Evolutionary conservation across 1,284 basidiomycete species (phyloP).

Genomic region (Phlebopus sp.): DNA sequence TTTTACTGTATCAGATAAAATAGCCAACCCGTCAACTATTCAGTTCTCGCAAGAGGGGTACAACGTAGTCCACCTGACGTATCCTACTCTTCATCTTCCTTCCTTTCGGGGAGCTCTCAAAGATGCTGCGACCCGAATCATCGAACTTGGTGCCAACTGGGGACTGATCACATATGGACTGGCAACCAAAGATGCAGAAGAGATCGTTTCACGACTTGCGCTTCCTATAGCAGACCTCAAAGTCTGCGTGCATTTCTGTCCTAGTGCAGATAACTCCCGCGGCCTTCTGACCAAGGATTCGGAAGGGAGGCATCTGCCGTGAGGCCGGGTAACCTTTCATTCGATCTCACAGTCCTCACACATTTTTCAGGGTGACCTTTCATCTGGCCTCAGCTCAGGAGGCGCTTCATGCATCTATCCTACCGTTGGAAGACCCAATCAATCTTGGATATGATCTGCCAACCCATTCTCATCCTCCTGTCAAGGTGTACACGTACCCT

Average conservation of each 20-base stretch:
- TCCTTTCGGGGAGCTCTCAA: conserved; percentile 21
- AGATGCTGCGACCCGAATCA: conserved; percentile 15
- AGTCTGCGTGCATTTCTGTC: conserved; percentile 40
- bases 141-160: conserved; percentile 24
- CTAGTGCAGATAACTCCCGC: conserved; percentile 25
- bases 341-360: background rate
- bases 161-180: conserved; percentile 42
- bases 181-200: conserved; percentile 19
- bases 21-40: background rate
- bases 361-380: conserved; percentile 31
- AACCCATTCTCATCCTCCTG: conserved; percentile 28
- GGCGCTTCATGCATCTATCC: conserved; percentile 33
- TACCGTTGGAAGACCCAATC: conserved; percentile 27
- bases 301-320: conserved; percentile 33
- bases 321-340: conserved; percentile 6
- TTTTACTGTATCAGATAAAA: background rate
- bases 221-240: conserved; percentile 22
- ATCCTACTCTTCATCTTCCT: conserved; percentile 20
- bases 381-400: conserved; percentile 42
- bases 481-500: conserved; percentile 39
- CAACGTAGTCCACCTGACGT: conserved; percentile 34
- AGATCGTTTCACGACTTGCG: conserved; percentile 19
- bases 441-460: conserved; percentile 27
- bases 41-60: conserved; percentile 48
- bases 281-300: conserved; percentile 30